Base-by-base conservation (phyloP, 495 filamentous ascomycete species). In the Terfezia claveryi region DNA sequence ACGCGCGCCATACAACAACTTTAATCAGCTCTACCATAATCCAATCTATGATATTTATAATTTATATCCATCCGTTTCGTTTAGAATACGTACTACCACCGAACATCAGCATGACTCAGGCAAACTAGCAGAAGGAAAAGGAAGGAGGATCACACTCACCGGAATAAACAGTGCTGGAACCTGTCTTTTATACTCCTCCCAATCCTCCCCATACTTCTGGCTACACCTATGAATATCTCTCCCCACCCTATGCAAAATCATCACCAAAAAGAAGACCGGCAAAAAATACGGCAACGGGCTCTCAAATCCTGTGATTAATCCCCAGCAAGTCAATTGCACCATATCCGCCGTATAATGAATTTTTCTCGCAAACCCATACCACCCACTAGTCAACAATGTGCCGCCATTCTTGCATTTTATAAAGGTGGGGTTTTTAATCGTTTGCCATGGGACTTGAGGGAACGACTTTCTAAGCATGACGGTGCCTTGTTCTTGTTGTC, bases 281-380 rank as follows among this genome's bases (percentile, higher is more conserved):
- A 96, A 93, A 68, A 98, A 98, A 88, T 89, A 98, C 2, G 91
- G 91, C 71, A 96, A 87, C 3, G 91, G 89, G 67, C 79, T 84
- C 20, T 63, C 64, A 58, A 80, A 80, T 4, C 77, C 77, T 9
- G 75, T 78, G 56, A 80, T 72, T 36, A 80, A 60, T 9, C 74
- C 77, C 77, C 76, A 78, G 49, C 62, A 67, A 36, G 70, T 61
- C 32, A 87, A 79, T 61, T 95, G 94, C 67, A 75, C 87, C 10
- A 82, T 72, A 67, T 98, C 91, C 68, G 86, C 92, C 6, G 85
- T 81, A 66, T 96, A 96, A 69, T 98, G 88, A 54, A 94, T 79
- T 73, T 98, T 98, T 66, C 91, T 80, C 32, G 89, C 91, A 58
- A 86, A 77, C 55, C 81, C 83, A 62, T 92, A 96, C 91, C 91